Evolutionary conservation across 2,329 filamentous ascomycete species (phyloP).

Genomic region (Cordyceps fumosorosea): DNA sequence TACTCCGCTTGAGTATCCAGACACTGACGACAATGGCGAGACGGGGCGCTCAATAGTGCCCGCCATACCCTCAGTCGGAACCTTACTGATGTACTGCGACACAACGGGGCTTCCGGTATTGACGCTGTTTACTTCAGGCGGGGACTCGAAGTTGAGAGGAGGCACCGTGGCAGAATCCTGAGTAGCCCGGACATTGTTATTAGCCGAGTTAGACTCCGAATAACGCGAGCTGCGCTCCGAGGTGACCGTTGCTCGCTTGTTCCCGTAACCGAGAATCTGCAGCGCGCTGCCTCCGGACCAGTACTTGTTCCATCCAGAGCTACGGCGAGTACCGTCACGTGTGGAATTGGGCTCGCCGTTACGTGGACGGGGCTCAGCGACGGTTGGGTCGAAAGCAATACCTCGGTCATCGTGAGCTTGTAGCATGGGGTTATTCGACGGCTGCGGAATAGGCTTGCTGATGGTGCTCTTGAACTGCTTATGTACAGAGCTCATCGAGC

Average conservation of each 20-base stretch:
- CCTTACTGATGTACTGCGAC: conserved; percentile 47
- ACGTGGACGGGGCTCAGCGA: conserved; percentile 30
- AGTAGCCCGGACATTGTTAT: conserved; percentile 41
- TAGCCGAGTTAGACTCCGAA: conserved; percentile 32
- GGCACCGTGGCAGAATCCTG: conserved; percentile 64
- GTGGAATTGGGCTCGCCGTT: conserved; percentile 24
- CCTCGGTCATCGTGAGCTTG: conserved; percentile 35
- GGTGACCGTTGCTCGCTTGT: conserved; percentile 43
- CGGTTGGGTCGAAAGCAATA: conserved; percentile 31
- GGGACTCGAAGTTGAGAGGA: conserved; percentile 59
- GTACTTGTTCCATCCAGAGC: conserved; percentile 71
- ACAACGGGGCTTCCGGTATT: conserved; percentile 64
- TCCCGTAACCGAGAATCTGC: conserved; percentile 56
- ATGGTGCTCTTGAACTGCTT: conserved; percentile 58
- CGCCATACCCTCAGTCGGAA: conserved; percentile 51
- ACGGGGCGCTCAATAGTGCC: conserved; percentile 54
- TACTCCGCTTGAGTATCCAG: conserved; percentile 57
- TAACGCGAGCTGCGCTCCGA: conserved; percentile 53
- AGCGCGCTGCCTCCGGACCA: conserved; percentile 68
- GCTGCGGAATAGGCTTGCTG: conserved; percentile 52
- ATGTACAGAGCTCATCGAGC: conserved; percentile 48
- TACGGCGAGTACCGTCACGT: conserved; percentile 47
- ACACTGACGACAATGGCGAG: conserved; percentile 40
- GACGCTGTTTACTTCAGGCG: conserved; percentile 58
- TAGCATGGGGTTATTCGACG: conserved; percentile 25